phyloP scores from a whole-genome alignment of 305 asterid species.

The Solanum chacoense region DNA sequence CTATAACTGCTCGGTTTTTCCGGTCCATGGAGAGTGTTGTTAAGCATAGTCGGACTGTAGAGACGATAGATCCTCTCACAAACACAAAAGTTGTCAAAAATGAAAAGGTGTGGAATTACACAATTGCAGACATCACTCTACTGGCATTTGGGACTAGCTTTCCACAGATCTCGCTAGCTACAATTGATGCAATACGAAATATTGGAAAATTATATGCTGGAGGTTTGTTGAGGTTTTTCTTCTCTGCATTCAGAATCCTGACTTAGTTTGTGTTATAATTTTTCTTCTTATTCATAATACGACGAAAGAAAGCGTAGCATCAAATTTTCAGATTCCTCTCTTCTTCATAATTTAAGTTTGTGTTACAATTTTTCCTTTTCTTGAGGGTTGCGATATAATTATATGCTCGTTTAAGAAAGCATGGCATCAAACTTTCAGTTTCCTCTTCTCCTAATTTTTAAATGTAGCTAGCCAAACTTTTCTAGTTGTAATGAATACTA shows the following conservation, averaged over 20 bases:
- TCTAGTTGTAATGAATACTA: not conserved
- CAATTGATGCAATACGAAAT: conserved; percentile 78
- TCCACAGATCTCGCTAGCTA: conserved; percentile 88
- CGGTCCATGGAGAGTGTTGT: conserved; percentile 80
- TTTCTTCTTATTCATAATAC: not conserved
- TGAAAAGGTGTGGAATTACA: conserved; percentile 69
- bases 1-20: conserved; percentile 79
- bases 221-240: conserved; percentile 36
- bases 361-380: not conserved
- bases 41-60: conserved; percentile 53
- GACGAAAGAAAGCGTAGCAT: not conserved
- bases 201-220: conserved; percentile 70
- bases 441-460: not conserved
- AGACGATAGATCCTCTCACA: conserved; percentile 48
- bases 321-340: not conserved
- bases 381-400: not conserved
- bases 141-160: conserved; percentile 92
- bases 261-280: not conserved
- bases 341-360: not conserved
- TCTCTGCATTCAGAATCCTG: not conserved
- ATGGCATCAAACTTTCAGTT: not conserved
- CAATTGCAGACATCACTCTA: conserved; percentile 72
- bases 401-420: not conserved
- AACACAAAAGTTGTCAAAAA: conserved; percentile 32
- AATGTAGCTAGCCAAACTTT: not conserved